Base-by-base conservation (phyloP, 1,284 basidiomycete species). In the Ustilago xerochloae region DNA sequence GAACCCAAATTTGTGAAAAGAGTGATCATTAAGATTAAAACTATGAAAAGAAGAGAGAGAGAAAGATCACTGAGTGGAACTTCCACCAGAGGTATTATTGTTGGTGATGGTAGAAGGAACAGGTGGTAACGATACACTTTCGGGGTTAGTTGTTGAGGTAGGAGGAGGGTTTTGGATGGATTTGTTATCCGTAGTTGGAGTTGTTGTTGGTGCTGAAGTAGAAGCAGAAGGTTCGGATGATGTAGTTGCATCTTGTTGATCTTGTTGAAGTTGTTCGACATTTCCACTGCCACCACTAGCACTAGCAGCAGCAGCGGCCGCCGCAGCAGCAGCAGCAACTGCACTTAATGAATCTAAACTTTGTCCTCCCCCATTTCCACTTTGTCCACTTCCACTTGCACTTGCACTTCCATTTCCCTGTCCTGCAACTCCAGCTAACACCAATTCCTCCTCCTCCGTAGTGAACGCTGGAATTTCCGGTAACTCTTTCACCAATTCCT, bases 271-370 rank as follows among this genome's bases (percentile, higher is more conserved):
- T n/a, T n/a, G n/a, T n/a, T n/a, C n/a, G n/a, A n/a, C n/a, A n/a
- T n/a, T n/a, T n/a, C n/a, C n/a, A n/a, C n/a, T n/a, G n/a, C n/a
- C n/a, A n/a, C n/a, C n/a, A n/a, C n/a, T n/a, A n/a, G n/a, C n/a
- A n/a, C n/a, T n/a, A n/a, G n/a, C n/a, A n/a, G n/a, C n/a, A n/a
- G n/a, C n/a, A n/a, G 45, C 58, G 0, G 58, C 78, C 4, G 78
- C 78, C 4, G 78, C 78, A 3, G 75, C 78, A 4, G 78, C 78
- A 4, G 74, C 78, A 8, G 78, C 78, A 2, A 76, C 78, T 2
- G 78, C 76, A 47, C 76, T 78, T 35, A 80, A 56, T 10, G 67
- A 69, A 39, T 77, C 78, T 45, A 80, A 57, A 47, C 68, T 75
- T 54, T 78, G 69, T 20, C 52, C 58, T 15, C 65, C 45, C 38